Base-by-base conservation (phyloP, 306 rosid genomes). In the Glycine latifolia region DNA sequence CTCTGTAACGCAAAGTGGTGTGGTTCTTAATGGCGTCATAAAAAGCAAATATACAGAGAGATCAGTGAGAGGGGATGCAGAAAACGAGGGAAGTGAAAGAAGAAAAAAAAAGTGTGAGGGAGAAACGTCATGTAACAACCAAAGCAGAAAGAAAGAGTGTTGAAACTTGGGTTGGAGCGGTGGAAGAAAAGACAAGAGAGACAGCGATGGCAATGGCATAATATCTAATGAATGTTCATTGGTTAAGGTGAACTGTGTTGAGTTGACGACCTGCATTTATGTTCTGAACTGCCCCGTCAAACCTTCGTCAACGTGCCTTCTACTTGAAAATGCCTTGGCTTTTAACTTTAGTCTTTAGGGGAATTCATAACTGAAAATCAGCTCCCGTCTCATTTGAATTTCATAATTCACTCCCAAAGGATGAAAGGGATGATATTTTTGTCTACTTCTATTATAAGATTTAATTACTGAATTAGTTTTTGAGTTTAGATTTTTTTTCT, bases 161-260 rank as follows among this genome's bases (percentile, higher is more conserved):
- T 13, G 16, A 63, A 63, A 11, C 8, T 39, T 8, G 43, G 9
- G 47, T 43, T 26, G 59, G 26, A 71, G 60, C 20, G 60, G 76
- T 71, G 43, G 76, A 1, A 49, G 60, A 71, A 71, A 71, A 48
- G 75, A 48, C 59, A 49, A 71, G 20, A 17, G 66, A 17, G 46
- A n/a, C n/a, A 62, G 16, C 33, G 44, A 33, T 62, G 46, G 44
- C 33, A 26, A 13, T 1, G 6, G 3, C 41, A 26, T 60, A 0
- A 47, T 54, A 73, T 15, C 6, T 56, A 75, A 58, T 75, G 77
- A 79, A 60, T 71, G 78, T 60, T 71, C 13, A 80, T 80, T 80
- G 83, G 78, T 80, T 80, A 80, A 80, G 78, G 83, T 80, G 47
- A 53, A 75, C 20, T 69, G 68, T 78, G 56, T 43, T 9, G 61